Evolutionary conservation across 805 yeast species (phyloP).

Genomic region (Barnettozyma salicaria): DNA sequence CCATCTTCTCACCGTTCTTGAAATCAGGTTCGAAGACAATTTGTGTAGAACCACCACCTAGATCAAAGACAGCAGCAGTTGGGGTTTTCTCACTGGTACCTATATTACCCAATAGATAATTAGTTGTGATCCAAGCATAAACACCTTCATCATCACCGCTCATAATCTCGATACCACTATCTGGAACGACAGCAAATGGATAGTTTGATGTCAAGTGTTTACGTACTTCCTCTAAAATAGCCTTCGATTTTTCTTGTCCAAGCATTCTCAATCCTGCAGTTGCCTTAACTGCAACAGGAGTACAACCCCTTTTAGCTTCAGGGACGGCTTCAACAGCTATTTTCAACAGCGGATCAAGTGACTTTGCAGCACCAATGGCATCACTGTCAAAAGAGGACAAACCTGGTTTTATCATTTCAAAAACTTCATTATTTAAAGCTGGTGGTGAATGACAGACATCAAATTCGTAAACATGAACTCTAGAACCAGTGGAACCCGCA

Average conservation of each 20-base stretch:
- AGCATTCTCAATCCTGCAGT: conserved; percentile 92
- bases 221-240: conserved; percentile 73
- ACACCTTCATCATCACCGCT: conserved; percentile 97
- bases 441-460: conserved; percentile 86
- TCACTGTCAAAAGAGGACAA: conserved; percentile 80
- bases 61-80: conserved; percentile 95
- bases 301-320: conserved; percentile 59
- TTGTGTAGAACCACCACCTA: conserved; percentile 98
- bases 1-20: conserved; percentile 51
- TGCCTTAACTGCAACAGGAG: conserved; percentile 96
- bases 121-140: conserved; percentile 97
- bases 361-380: conserved; percentile 78
- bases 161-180: conserved; percentile 88
- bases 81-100: conserved; percentile 67
- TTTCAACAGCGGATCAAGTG: conserved; percentile 76
- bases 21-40: conserved; percentile 95
- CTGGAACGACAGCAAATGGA: conserved; percentile 88
- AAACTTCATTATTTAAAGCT: conserved; percentile 66
- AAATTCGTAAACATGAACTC: conserved; percentile 91
- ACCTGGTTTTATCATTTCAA: conserved; percentile 90
- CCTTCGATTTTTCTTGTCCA: conserved; percentile 67
- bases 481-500: conserved; percentile 97
- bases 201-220: conserved; percentile 67
- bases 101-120: conserved; percentile 88
- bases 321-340: conserved; percentile 78